Evolutionary conservation across 2,329 filamentous ascomycete genomes (phyloP).

Genomic region (Lecanosticta acicola): DNA sequence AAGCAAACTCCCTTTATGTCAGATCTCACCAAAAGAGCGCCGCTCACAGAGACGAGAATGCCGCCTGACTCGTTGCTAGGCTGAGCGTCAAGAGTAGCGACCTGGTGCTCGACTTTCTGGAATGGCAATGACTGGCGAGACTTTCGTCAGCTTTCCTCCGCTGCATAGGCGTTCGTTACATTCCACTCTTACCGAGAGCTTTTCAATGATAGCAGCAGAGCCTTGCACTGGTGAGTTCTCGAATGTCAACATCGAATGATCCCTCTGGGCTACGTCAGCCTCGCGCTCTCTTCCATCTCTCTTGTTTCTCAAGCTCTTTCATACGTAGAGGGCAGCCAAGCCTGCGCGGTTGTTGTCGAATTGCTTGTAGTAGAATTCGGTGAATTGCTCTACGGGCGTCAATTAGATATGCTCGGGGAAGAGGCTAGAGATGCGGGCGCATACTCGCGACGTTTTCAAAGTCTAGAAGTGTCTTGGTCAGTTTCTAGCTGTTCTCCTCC

Average conservation of each 20-base stretch:
- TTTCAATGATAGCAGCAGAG: constrained; percentile 62
- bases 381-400: constrained; percentile 68
- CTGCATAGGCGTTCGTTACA: background rate
- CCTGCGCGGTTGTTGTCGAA: constrained; percentile 68
- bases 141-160: no score
- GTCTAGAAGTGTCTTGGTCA: constrained; percentile 22
- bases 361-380: constrained; percentile 81
- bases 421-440: constrained; percentile 4
- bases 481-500: background rate
- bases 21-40: constrained; percentile 67
- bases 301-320: constrained; percentile 1
- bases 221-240: constrained; percentile 67
- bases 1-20: background rate
- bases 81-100: constrained; percentile 76
- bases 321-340: constrained; percentile 74
- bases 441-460: constrained; percentile 32
- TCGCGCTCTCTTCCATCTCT: background rate
- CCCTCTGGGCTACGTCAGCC: constrained; percentile 51
- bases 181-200: constrained; percentile 62
- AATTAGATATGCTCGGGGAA: constrained; percentile 1
- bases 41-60: constrained; percentile 84
- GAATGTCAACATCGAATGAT: constrained; percentile 88
- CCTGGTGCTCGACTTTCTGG: constrained; percentile 70
- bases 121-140: constrained; percentile 70
- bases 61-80: constrained; percentile 61